Conservation (phyloP, 805 yeast species). For the Yarrowia sp. region DNA sequence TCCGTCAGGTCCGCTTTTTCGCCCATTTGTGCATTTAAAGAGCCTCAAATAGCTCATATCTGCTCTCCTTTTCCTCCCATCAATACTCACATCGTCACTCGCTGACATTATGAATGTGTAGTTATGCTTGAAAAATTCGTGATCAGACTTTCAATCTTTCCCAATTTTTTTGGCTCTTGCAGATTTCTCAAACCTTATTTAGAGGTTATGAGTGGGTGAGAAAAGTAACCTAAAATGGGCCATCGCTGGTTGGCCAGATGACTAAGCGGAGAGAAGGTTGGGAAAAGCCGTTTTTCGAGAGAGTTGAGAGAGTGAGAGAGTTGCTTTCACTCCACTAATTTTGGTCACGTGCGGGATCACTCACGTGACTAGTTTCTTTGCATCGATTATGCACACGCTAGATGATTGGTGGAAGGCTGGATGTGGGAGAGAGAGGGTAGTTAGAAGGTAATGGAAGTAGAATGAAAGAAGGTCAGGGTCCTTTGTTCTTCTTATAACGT, state of each 20-base stretch:
- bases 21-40: neutral
- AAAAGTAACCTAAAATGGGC: neutral
- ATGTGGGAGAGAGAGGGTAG: neutral
- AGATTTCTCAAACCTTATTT: conserved; percentile 20
- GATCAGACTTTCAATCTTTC: conserved; percentile 29
- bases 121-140: conserved; percentile 30
- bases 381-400: conserved; percentile 11
- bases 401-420: conserved; percentile 11
- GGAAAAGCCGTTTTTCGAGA: no score
- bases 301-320: neutral
- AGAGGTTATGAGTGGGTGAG: neutral
- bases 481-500: no score
- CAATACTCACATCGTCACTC: conserved; percentile 37
- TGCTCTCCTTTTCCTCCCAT: neutral
- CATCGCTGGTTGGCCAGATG: neutral
- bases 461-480: no score
- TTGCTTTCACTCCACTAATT: neutral
- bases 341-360: neutral
- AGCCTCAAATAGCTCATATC: neutral
- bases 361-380: conserved; percentile 1
- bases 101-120: conserved; percentile 33
- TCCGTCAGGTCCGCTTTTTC: neutral
- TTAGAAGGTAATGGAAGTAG: no score
- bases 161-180: conserved; percentile 29
- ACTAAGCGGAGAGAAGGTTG: neutral